phyloP scores from a whole-genome alignment of 1,284 basidiomycete species.

The Abortiporus biennis region DNA sequence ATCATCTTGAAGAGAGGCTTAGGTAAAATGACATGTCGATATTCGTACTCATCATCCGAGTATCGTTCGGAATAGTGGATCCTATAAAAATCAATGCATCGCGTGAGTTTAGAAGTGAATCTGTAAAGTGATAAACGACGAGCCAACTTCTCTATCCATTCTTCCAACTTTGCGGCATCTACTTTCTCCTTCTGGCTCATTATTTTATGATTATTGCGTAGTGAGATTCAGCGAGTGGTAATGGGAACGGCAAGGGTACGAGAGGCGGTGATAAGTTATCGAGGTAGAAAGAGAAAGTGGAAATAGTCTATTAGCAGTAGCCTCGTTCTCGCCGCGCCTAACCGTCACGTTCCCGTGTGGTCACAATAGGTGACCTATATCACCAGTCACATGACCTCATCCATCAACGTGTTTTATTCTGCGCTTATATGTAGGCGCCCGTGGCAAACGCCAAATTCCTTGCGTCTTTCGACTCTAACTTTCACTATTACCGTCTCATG shows the following conservation, averaged over 20 bases:
- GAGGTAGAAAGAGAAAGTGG: not conserved
- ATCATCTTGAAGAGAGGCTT: constrained; percentile 85
- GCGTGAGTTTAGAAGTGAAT: constrained; percentile 12
- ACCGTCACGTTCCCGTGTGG: not conserved
- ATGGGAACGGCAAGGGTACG: constrained; percentile 11
- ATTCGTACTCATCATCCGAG: constrained; percentile 78
- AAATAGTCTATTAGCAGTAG: not conserved
- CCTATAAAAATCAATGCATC: constrained; percentile 30
- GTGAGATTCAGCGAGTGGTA: not conserved
- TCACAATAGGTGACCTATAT: not conserved
- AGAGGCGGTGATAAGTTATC: constrained; percentile 1
- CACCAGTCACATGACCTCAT: too few relatives aligned
- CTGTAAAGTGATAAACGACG: constrained; percentile 9
- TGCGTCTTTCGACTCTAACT: too few relatives aligned
- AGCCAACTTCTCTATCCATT: constrained; percentile 40
- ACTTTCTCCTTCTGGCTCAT: constrained; percentile 17
- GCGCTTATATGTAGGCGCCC: too few relatives aligned
- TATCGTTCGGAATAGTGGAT: constrained; percentile 85
- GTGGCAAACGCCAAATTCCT: too few relatives aligned
- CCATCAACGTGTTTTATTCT: too few relatives aligned
- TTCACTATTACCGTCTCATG: too few relatives aligned
- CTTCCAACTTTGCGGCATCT: constrained; percentile 46
- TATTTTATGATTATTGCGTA: not conserved
- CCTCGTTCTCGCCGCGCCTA: not conserved
- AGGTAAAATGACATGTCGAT: constrained; percentile 89